phyloP scores from a whole-genome alignment of 2,329 filamentous ascomycete genomes.

The Chaetomium strumarium region DNA sequence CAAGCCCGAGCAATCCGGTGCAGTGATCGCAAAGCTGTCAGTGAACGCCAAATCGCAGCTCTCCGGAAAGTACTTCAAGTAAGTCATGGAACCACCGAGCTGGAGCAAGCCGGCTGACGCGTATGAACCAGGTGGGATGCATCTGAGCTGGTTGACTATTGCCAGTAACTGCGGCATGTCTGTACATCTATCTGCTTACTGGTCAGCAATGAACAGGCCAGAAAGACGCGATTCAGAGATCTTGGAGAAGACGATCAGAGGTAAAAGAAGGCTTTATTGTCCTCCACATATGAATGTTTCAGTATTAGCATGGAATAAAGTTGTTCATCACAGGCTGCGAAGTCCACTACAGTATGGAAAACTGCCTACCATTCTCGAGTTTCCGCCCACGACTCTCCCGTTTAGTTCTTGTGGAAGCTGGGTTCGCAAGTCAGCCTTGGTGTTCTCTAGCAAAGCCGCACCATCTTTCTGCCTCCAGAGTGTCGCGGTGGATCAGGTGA shows the following conservation, averaged over 20 bases:
- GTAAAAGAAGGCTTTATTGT: slow-evolving; percentile 72
- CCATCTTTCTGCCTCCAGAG: neutral
- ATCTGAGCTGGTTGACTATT: slow-evolving; percentile 49
- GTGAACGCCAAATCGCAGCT: slow-evolving; percentile 58
- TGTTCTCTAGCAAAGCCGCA: neutral
- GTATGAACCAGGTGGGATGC: slow-evolving; percentile 43
- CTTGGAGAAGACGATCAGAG: slow-evolving; percentile 50
- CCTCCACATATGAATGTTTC: slow-evolving; percentile 58
- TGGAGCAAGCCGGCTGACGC: slow-evolving; percentile 26
- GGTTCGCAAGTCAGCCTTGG: neutral
- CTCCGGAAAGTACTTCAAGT: slow-evolving; percentile 71
- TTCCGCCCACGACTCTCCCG: slow-evolving; percentile 32
- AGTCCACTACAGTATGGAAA: slow-evolving; percentile 9
- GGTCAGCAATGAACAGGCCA: slow-evolving; percentile 22
- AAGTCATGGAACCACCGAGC: slow-evolving; percentile 30
- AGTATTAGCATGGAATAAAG: slow-evolving; percentile 72
- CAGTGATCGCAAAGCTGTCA: slow-evolving; percentile 77
- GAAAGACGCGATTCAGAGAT: slow-evolving; percentile 26
- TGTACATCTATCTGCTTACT: slow-evolving; percentile 16
- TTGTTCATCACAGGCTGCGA: slow-evolving; percentile 54
- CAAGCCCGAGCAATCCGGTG: slow-evolving; percentile 75
- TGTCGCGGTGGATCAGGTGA: slow-evolving; percentile 18
- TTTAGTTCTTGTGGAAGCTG: neutral
- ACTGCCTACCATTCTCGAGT: slow-evolving; percentile 35
- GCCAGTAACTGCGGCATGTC: slow-evolving; percentile 30